A percentile compares a stretch with the other conserved stretches of the same genome.
Conservation (phyloP, 164 flowering plant species). For the Vitis cinerea region DNA sequence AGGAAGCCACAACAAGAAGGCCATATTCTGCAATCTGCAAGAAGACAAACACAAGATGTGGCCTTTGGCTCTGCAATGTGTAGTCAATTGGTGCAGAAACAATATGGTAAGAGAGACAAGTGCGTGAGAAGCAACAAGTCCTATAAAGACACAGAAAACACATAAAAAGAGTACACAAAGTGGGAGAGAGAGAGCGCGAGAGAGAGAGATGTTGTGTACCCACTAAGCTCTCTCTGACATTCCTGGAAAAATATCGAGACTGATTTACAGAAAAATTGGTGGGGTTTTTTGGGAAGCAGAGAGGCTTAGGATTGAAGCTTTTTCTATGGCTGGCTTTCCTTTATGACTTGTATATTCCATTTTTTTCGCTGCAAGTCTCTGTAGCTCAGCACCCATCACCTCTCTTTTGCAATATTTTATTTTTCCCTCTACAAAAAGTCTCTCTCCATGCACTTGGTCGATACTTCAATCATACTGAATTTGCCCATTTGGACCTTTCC, state of each 20-base stretch:
- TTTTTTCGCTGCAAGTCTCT: constrained; percentile 17
- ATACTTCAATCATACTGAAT: background rate
- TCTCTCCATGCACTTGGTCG: too few species aligned
- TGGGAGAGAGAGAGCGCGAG: constrained; percentile 1
- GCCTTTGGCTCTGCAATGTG: constrained; percentile 13
- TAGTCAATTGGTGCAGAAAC: constrained; percentile 21
- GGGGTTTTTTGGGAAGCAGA: background rate
- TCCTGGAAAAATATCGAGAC: constrained; percentile 9
- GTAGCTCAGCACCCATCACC: constrained; percentile 5
- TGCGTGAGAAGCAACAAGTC: constrained; percentile 15
- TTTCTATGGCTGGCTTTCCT: constrained; percentile 9
- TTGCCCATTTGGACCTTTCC: background rate
- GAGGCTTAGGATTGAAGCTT: constrained; percentile 16
- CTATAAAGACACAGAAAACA: constrained; percentile 19
- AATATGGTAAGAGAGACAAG: constrained; percentile 7
- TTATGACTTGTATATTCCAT: constrained; percentile 6
- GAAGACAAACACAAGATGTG: constrained; percentile 37
- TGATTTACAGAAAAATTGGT: background rate
- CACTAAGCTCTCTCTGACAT: constrained; percentile 25
- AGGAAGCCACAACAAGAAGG: constrained; percentile 1
- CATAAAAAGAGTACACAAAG: background rate
- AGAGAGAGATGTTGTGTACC: constrained; percentile 2
- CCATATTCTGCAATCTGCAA: constrained; percentile 26
- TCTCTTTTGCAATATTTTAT: too few species aligned
- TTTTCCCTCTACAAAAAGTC: too few species aligned